Conservation (phyloP, 805 yeast genomes). For the Metschnikowia kofuensis region DNA sequence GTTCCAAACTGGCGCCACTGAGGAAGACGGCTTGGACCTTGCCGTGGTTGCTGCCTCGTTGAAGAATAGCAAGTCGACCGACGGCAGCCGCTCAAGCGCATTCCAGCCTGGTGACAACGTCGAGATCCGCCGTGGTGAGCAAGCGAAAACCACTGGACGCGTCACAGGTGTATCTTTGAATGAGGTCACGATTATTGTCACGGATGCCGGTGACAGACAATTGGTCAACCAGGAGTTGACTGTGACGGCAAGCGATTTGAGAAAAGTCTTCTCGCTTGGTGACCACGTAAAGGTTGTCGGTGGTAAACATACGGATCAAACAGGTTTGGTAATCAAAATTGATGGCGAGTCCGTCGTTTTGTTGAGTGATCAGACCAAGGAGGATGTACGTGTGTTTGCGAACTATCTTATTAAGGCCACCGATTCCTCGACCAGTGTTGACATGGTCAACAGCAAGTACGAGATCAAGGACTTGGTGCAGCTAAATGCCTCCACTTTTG, state of each 20-base stretch:
- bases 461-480: slow-evolving; percentile 89
- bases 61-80: slow-evolving; percentile 45
- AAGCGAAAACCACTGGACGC: slow-evolving; percentile 80
- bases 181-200: slow-evolving; percentile 50
- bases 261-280: slow-evolving; percentile 86
- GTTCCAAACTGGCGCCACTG: slow-evolving; percentile 70
- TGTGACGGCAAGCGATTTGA: slow-evolving; percentile 74
- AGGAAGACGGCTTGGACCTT: slow-evolving; percentile 81
- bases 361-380: slow-evolving; percentile 82
- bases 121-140: slow-evolving; percentile 90
- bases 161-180: slow-evolving; percentile 63
- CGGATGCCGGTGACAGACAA: slow-evolving; percentile 55
- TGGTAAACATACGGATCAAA: slow-evolving; percentile 90
- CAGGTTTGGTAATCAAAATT: slow-evolving; percentile 87
- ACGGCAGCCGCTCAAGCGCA: slow-evolving; percentile 29
- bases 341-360: slow-evolving; percentile 84
- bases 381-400: slow-evolving; percentile 90
- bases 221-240: slow-evolving; percentile 62
- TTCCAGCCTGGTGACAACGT: slow-evolving; percentile 95
- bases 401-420: slow-evolving; percentile 87
- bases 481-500: slow-evolving; percentile 80
- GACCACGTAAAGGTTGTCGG: slow-evolving; percentile 91
- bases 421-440: slow-evolving; percentile 60
- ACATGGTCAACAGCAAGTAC: slow-evolving; percentile 72
- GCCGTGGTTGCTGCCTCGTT: slow-evolving; percentile 84